Conservation (phyloP, 2,329 filamentous ascomycete species). For the Paraphoma chrysanthemicola region DNA sequence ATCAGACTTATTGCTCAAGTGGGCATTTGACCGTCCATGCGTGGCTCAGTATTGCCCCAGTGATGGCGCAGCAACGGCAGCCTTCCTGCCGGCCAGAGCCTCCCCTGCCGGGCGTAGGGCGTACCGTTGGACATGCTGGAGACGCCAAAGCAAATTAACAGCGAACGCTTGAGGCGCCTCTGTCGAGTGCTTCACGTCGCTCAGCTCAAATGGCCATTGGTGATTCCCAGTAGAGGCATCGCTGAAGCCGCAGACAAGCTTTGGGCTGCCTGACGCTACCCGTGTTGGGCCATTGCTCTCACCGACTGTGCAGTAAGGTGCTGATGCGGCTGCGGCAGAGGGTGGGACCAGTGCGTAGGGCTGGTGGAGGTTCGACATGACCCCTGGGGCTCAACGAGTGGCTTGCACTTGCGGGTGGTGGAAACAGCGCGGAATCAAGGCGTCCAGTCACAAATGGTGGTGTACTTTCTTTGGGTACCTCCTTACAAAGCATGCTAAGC, state of each 20-base stretch:
- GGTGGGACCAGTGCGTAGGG: constrained; percentile 36
- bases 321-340: constrained; percentile 37
- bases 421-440: not conserved
- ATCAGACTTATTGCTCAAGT: constrained; percentile 1
- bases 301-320: constrained; percentile 37
- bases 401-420: constrained; percentile 13
- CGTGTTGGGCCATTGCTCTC: constrained; percentile 20
- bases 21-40: not conserved
- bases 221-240: not conserved
- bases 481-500: constrained; percentile 30
- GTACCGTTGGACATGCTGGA: constrained; percentile 11
- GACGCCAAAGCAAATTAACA: constrained; percentile 5
- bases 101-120: constrained; percentile 25
- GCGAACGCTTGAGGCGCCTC: not conserved
- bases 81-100: constrained; percentile 16
- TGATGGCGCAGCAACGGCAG: constrained; percentile 25
- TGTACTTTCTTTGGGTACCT: constrained; percentile 13
- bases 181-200: constrained; percentile 11
- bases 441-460: not conserved
- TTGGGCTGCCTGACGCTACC: constrained; percentile 28
- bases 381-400: constrained; percentile 25
- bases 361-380: constrained; percentile 24
- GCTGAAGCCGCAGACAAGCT: constrained; percentile 25
- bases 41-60: constrained; percentile 27
- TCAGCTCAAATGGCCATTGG: constrained; percentile 1